Base-by-base conservation (phyloP, 2,329 filamentous ascomycete species). In the Paracamarosporium sp. region DNA sequence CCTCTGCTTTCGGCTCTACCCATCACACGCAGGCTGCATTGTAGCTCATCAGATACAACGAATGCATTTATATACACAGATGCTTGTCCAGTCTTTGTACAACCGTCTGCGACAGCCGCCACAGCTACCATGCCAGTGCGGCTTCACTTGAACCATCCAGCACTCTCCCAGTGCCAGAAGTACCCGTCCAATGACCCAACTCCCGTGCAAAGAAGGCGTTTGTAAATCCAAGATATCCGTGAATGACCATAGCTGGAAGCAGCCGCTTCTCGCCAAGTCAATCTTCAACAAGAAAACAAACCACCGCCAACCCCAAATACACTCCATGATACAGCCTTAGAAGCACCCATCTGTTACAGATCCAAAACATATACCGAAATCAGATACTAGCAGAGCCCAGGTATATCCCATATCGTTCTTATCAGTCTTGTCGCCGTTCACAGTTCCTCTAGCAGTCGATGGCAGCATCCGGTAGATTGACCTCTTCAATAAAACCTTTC, bases 401-500 rank as follows among this genome's bases (percentile, higher is more conserved):
- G 13, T n/a, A 31, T 13, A 31, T 9, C 13, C 43, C 4, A 24
- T 36, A n/a, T 25, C 12, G 30, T 4, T 9, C 11, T 35, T 48
- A 20, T 25, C 28, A 25, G n/a, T 22, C n/a, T 30, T 25, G 20
- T 25, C 22, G n/a, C 28, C 7, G 28, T 17, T 17, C 2, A 20
- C 8, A 28, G 3, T 30, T 20, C 12, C 30, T 22, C n/a, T 48
- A 50, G 12, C 28, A 25, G n/a, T 50, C 61, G 44, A 73, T 66
- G n/a, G 55, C 56, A 20, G 65, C 70, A 52, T 72, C 65, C 6
- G 71, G 72, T 20, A 66, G 51, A 38, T 71, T 55, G 15, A 67
- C 57, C 61, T 67, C 60, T 2, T 73, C 68, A 25, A 76, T 63
- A 47, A 65, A 63, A 4, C 74, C 73, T 13, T 60, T 48, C n/a